Conservation (phyloP, 345 rosid species). For the Lepidium sativum region DNA sequence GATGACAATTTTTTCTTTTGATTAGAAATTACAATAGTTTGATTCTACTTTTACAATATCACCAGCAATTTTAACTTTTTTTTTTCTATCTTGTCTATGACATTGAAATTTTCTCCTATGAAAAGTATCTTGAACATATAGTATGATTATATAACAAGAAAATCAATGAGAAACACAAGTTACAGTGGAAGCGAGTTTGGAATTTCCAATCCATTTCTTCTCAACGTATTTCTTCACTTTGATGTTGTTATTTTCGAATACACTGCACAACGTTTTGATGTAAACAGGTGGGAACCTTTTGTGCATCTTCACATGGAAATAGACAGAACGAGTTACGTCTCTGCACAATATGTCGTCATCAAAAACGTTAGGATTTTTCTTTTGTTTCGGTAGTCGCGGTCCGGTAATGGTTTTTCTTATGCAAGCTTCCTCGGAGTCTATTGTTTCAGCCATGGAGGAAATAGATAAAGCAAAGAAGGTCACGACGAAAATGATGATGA, state of each 20-base stretch:
- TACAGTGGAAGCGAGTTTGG: not conserved
- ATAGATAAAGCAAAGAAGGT: not conserved
- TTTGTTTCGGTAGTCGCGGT: not conserved
- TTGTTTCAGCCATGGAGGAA: not conserved
- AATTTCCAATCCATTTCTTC: not conserved
- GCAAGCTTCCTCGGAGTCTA: slow-evolving; percentile 8
- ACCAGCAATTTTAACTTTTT: too few relatives aligned
- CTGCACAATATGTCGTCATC: not conserved
- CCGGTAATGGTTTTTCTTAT: slow-evolving; percentile 1
- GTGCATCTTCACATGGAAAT: not conserved
- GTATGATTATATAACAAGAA: not conserved
- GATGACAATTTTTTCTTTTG: too few relatives aligned
- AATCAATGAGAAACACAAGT: slow-evolving; percentile 9
- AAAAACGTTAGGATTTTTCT: not conserved
- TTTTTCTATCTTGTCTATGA: too few relatives aligned
- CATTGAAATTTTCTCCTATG: too few relatives aligned
- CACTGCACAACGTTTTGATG: slow-evolving; percentile 11
- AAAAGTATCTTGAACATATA: too few relatives aligned
- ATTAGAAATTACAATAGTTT: too few relatives aligned
- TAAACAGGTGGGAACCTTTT: not conserved
- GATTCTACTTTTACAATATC: too few relatives aligned
- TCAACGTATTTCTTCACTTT: slow-evolving; percentile 2
- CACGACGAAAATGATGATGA: not conserved
- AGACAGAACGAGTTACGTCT: not conserved
- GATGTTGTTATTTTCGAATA: not conserved